Evolutionary conservation across 345 rosid genomes (phyloP).

Genomic region (Hevea brasiliensis): DNA sequence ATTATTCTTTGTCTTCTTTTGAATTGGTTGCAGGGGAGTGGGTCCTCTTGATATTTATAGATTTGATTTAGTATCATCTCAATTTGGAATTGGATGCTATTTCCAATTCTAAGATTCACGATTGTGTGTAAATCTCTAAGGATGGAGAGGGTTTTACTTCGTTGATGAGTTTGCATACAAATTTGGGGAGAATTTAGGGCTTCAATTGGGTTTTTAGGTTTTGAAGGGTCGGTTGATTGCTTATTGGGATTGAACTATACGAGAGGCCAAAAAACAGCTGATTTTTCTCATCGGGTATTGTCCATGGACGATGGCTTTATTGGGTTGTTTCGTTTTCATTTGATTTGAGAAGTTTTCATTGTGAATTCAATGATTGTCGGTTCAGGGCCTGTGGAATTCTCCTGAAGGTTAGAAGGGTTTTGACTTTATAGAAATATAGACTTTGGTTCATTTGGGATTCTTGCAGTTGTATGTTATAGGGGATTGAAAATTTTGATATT

Average conservation of each 20-base stretch:
- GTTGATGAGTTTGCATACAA: background rate
- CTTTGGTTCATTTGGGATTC: background rate
- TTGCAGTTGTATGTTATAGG: background rate
- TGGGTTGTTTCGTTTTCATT: background rate
- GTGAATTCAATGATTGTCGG: constrained; percentile 16
- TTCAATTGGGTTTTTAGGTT: constrained; percentile 9
- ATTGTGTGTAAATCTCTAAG: no score
- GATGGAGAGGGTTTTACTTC: background rate
- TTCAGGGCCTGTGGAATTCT: constrained; percentile 6
- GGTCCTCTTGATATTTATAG: no score
- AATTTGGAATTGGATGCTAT: no score
- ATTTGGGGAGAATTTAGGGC: constrained; percentile 16
- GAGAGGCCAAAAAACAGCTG: background rate
- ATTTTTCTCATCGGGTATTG: constrained; percentile 1
- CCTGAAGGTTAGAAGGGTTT: constrained; percentile 4
- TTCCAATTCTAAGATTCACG: no score
- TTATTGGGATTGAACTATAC: background rate
- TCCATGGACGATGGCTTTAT: background rate
- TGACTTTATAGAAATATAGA: constrained; percentile 2
- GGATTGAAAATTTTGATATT: constrained; percentile 2
- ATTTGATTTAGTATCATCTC: no score
- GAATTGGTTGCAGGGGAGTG: no score
- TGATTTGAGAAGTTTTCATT: background rate
- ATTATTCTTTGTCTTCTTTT: no score
- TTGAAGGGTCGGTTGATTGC: constrained; percentile 6